Conservation (phyloP, 768 basidiomycete genomes). For the Naganishia antarctica region DNA sequence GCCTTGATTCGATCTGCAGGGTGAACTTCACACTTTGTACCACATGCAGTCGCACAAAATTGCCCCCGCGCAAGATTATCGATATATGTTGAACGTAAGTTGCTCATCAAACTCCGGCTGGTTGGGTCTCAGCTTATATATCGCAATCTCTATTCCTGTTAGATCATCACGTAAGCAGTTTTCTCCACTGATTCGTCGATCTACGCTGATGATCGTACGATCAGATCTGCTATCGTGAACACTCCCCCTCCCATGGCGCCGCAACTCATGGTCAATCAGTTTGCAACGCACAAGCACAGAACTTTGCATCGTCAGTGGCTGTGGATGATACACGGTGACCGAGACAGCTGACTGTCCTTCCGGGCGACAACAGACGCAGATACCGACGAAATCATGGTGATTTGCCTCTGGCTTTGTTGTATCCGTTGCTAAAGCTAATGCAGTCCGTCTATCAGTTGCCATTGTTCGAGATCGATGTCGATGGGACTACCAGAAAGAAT, state of each 20-base stretch:
- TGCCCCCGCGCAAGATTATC: slow-evolving; percentile 60
- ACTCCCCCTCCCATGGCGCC: slow-evolving; percentile 70
- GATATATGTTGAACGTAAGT: slow-evolving; percentile 77
- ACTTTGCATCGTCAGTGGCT: slow-evolving; percentile 61
- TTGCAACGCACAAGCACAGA: slow-evolving; percentile 70
- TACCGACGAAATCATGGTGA: slow-evolving; percentile 85
- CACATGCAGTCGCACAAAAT: slow-evolving; percentile 48
- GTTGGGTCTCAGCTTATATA: background rate
- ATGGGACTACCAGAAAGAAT: slow-evolving; percentile 69
- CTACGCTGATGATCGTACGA: background rate
- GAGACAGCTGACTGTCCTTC: background rate
- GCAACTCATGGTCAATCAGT: slow-evolving; percentile 69
- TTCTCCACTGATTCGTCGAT: background rate
- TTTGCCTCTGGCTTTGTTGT: slow-evolving; percentile 21
- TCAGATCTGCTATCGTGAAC: slow-evolving; percentile 87
- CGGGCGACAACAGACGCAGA: slow-evolving; percentile 50
- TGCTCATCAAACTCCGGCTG: slow-evolving; percentile 24
- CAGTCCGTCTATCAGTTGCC: slow-evolving; percentile 57
- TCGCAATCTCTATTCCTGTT: background rate
- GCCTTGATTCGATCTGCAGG: slow-evolving; percentile 16
- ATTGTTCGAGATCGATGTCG: slow-evolving; percentile 69
- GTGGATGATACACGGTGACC: background rate
- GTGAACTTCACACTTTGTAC: slow-evolving; percentile 25
- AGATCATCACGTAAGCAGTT: slow-evolving; percentile 22
- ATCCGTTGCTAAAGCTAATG: background rate